Percentiles rank a stretch among this genome's conserved stretches.
Evolutionary conservation across 2,329 filamentous ascomycete species (phyloP).

Genomic region (Fusarium kyushuense): DNA sequence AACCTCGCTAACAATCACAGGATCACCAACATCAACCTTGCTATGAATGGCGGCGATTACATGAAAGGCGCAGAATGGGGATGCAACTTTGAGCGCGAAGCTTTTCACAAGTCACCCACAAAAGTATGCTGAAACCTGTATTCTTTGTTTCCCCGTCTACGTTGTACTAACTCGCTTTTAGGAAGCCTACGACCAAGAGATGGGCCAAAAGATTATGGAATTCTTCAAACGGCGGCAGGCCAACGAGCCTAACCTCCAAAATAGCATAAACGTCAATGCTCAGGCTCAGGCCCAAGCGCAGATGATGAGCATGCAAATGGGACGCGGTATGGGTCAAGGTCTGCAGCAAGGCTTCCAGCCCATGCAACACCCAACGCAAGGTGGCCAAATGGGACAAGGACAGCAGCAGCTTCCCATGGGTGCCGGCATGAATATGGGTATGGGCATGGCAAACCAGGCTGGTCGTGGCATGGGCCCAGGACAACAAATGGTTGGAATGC

Average conservation of each 20-base stretch:
- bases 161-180: constrained; percentile 48
- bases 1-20: constrained; percentile 51
- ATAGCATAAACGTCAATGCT: constrained; percentile 61
- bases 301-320: constrained; percentile 68
- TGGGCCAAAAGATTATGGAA: constrained; percentile 61
- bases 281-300: constrained; percentile 56
- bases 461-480: constrained; percentile 58
- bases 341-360: constrained; percentile 68
- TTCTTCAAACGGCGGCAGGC: constrained; percentile 64
- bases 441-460: constrained; percentile 54
- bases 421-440: constrained; percentile 49
- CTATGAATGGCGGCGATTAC: constrained; percentile 57
- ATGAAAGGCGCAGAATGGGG: constrained; percentile 58
- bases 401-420: constrained; percentile 49
- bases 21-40: constrained; percentile 64
- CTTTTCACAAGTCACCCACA: constrained; percentile 59
- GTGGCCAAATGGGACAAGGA: constrained; percentile 63
- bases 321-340: constrained; percentile 62
- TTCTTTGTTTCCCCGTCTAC: neutral
- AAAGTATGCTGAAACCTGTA: constrained; percentile 55
- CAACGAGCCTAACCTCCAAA: constrained; percentile 63
- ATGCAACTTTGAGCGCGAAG: constrained; percentile 62
- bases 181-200: constrained; percentile 63
- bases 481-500: constrained; percentile 57
- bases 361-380: constrained; percentile 70